phyloP scores from a whole-genome alignment of 1,284 basidiomycete genomes.

The Pseudozyma sp. region DNA sequence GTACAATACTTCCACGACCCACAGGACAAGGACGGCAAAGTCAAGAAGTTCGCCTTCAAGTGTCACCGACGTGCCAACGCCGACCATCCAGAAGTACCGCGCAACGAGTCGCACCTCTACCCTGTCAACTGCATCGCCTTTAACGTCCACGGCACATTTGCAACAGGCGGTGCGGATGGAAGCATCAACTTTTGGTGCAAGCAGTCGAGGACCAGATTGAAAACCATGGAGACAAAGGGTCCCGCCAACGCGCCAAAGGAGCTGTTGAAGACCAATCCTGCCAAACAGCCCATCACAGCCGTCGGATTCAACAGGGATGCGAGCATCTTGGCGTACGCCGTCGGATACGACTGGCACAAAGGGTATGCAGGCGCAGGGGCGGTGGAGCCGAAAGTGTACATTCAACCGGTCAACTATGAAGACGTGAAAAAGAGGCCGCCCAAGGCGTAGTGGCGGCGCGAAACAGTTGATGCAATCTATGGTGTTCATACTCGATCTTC shows the following conservation, averaged over 20 bases:
- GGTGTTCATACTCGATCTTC: neutral
- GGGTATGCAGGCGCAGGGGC: slow-evolving; percentile 59
- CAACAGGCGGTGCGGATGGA: slow-evolving; percentile 81
- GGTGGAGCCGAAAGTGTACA: slow-evolving; percentile 58
- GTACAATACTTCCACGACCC: slow-evolving; percentile 80
- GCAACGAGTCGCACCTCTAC: slow-evolving; percentile 75
- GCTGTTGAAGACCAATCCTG: slow-evolving; percentile 60
- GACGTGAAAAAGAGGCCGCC: slow-evolving; percentile 63
- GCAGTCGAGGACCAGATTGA: slow-evolving; percentile 86
- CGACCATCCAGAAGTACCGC: slow-evolving; percentile 72
- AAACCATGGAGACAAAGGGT: slow-evolving; percentile 71
- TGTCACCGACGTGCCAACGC: slow-evolving; percentile 84
- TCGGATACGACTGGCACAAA: slow-evolving; percentile 68
- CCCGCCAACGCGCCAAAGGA: slow-evolving; percentile 59
- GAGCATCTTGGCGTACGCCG: slow-evolving; percentile 65
- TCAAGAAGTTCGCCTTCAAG: slow-evolving; percentile 91
- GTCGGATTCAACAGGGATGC: slow-evolving; percentile 64
- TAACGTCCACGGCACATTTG: slow-evolving; percentile 93
- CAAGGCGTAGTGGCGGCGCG: slow-evolving; percentile 31
- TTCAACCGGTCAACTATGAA: slow-evolving; percentile 61
- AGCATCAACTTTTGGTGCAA: slow-evolving; percentile 77
- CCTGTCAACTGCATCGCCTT: slow-evolving; percentile 92
- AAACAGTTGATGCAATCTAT: neutral
- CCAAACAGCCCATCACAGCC: slow-evolving; percentile 62
- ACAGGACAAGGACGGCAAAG: slow-evolving; percentile 58